A percentile compares a stretch with the other conserved stretches of the same genome.
These are phyloP conservation scores for Ophiocordyceps camponoti-leonardi DNA, from an alignment of 2,329 filamentous ascomycete species.

Conservation along the genomic window DNA sequence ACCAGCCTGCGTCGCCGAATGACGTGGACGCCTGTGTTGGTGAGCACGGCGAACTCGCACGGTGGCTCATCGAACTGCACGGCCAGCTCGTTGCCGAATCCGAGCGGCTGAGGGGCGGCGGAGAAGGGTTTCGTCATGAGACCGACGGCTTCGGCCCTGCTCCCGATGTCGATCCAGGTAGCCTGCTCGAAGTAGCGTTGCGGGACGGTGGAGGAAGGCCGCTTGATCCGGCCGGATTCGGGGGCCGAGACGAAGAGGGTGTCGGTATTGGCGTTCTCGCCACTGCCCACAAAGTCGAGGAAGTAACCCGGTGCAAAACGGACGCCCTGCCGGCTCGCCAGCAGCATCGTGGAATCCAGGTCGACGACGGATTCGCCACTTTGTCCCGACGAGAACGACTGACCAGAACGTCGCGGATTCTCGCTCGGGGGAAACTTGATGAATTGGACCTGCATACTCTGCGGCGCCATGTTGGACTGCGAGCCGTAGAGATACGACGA, in stretches of 20 bases:
- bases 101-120: constrained; percentile 48
- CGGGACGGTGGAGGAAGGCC: constrained; percentile 31
- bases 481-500: constrained; percentile 47
- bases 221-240: constrained; percentile 71
- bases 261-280: constrained; percentile 43
- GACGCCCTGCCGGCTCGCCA: constrained; percentile 31
- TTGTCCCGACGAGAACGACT: constrained; percentile 5
- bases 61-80: constrained; percentile 81
- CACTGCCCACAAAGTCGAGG: constrained; percentile 60
- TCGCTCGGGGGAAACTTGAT: constrained; percentile 72
- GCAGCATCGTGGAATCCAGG: constrained; percentile 29
- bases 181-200: constrained; percentile 60
- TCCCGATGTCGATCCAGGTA: constrained; percentile 59
- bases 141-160: constrained; percentile 63
- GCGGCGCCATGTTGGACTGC: constrained; percentile 50
- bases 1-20: constrained; percentile 72
- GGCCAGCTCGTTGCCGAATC: constrained; percentile 88
- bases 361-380: constrained; percentile 25
- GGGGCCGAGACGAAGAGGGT: constrained; percentile 70
- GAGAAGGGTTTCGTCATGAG: constrained; percentile 57
- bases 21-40: constrained; percentile 77
- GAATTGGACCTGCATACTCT: constrained; percentile 95
- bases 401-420: constrained; percentile 11
- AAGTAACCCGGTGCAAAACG: constrained; percentile 81
- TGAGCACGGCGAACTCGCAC: constrained; percentile 78